These are phyloP conservation scores for Nakazawaea wyomingensis DNA, from an alignment of 805 yeast genomes.

Conservation along the genomic window DNA sequence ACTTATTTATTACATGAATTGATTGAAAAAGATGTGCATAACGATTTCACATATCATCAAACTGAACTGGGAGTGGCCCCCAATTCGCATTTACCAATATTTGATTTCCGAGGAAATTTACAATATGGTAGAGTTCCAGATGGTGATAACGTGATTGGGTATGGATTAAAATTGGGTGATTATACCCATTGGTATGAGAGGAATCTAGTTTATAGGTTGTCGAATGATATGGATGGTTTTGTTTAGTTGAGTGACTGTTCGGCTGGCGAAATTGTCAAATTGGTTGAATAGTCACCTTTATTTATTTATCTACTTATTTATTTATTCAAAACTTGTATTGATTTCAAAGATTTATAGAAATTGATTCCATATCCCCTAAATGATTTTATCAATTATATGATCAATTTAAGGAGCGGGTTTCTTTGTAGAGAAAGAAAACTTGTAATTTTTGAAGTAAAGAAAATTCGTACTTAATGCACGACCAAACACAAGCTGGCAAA, in stretches of 20 bases:
- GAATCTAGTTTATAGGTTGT: constrained; percentile 54
- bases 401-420: too few species aligned
- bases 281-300: constrained; percentile 1
- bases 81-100: constrained; percentile 58
- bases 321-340: not conserved
- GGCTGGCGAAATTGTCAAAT: constrained; percentile 29
- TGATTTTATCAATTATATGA: too few species aligned
- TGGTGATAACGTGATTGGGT: constrained; percentile 67
- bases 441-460: too few species aligned
- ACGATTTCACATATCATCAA: constrained; percentile 49
- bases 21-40: constrained; percentile 21
- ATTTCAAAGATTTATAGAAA: too few species aligned
- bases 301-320: constrained; percentile 5
- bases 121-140: constrained; percentile 63
- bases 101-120: constrained; percentile 64
- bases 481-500: too few species aligned
- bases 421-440: too few species aligned
- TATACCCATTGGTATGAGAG: constrained; percentile 48
- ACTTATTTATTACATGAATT: constrained; percentile 18
- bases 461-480: too few species aligned
- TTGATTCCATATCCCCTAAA: not conserved
- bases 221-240: constrained; percentile 41
- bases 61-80: constrained; percentile 53
- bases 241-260: constrained; percentile 48
- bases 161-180: constrained; percentile 52